A percentile compares a stretch with the other conserved stretches of the same genome.
Evolutionary conservation across 305 asterid genomes (phyloP).

Genomic region (Fraxinus nigra): DNA sequence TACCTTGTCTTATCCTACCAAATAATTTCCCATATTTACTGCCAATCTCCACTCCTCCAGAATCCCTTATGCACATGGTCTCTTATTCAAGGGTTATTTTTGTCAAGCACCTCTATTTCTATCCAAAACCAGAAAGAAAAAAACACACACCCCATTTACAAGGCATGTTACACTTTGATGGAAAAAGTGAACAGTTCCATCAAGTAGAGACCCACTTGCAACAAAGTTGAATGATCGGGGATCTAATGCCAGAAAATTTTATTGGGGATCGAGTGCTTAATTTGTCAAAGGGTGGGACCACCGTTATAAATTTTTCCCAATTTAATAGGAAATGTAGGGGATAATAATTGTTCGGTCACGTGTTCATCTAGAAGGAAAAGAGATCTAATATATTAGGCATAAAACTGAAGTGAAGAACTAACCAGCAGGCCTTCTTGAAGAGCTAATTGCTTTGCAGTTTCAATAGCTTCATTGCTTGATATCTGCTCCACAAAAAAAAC

Average conservation of each 20-base stretch:
- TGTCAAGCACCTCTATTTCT: neutral
- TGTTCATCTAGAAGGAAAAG: neutral
- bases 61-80: neutral
- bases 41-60: neutral
- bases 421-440: constrained; percentile 97
- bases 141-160: neutral
- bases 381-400: neutral
- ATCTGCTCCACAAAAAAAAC: constrained; percentile 39
- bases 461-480: constrained; percentile 87
- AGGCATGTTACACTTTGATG: neutral
- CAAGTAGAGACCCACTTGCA: neutral
- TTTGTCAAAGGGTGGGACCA: neutral
- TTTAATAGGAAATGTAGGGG: neutral
- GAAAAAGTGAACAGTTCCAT: neutral
- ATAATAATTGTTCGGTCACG: neutral
- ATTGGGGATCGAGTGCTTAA: neutral
- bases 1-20: neutral
- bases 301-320: neutral
- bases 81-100: neutral
- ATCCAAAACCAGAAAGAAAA: neutral
- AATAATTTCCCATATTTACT: neutral
- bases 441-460: constrained; percentile 88
- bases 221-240: neutral
- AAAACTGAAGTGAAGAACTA: constrained; percentile 30
- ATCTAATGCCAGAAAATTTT: neutral